Evolutionary conservation across 1,284 basidiomycete species (phyloP), one percentile per base, ranked within the genome.

Genomic region (Puccinia coronata): DNA sequence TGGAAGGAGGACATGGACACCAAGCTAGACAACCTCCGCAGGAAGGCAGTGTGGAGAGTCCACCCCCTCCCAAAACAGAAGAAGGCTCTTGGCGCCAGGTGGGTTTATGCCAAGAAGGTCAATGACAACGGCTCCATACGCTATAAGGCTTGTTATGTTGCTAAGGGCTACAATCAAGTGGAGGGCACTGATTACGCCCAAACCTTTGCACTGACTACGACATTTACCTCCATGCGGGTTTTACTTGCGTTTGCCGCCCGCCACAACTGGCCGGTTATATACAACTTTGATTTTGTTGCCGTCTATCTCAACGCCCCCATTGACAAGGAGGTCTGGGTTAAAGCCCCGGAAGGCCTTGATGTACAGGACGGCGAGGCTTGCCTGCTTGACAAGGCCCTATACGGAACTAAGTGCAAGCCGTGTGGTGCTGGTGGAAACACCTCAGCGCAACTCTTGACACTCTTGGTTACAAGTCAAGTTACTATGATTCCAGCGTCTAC

Each of bases 221-320:
- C 63, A 8, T 67, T 67, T 23, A 57, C 55, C 9, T 47, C 20
- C 9, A 47, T 47, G 43, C 9, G 43, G 43, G 16, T 47, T 16
- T 16, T 47, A 8, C 43, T 47, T 6, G 43, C 43, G 16, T 8
- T 47, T 47, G 43, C 57, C 6, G 43, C 43, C 6, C 6, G 16
- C 9, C 6, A 47, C 43, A 16, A 47, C 16, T 47, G 43, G 43
- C 82, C 82, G 86, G 63, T n/a, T n/a, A n/a, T 67, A 39, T 28
- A 67, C 25, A 25, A 20, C 5, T 67, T 67, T 39, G 28, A 67
- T 39, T 39, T 67, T 28, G 43, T 67, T 2, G 63, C 63, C 9
- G 63, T 34, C 3, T 67, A 67, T 28, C 43, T 67, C 18, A 67
- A 67, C 18, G n/a, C 63, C 2, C 63, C 63, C 25, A 67, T 67